Evolutionary conservation across 2,329 filamentous ascomycete genomes (phyloP).

Genomic region (Verruconis gallopava): DNA sequence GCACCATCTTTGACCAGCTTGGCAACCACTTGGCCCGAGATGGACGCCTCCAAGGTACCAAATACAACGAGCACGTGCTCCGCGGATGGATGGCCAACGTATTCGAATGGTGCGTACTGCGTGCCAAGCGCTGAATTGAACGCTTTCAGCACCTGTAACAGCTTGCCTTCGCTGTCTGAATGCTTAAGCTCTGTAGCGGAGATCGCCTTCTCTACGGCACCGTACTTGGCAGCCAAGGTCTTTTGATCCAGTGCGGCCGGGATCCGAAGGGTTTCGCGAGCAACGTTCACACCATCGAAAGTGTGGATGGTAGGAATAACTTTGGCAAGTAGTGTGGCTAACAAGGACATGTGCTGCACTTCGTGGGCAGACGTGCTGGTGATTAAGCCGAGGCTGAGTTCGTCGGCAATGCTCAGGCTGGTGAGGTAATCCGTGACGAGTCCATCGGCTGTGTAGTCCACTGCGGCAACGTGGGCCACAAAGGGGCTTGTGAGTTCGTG

Average conservation of each 20-base stretch:
- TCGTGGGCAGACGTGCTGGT: constrained; percentile 80
- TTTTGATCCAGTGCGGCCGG: constrained; percentile 67
- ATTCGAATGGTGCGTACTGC: constrained; percentile 87
- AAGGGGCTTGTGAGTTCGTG: constrained; percentile 89
- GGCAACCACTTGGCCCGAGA: constrained; percentile 67
- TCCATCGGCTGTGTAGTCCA: constrained; percentile 64
- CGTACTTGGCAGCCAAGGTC: constrained; percentile 56
- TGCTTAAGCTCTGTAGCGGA: constrained; percentile 50
- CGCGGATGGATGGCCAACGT: constrained; percentile 68
- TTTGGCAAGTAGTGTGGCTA: constrained; percentile 67
- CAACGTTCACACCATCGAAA: constrained; percentile 75
- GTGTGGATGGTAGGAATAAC: constrained; percentile 75
- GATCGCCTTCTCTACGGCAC: constrained; percentile 48
- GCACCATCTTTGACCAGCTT: constrained; percentile 59
- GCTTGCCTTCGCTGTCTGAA: constrained; percentile 57
- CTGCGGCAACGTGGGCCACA: constrained; percentile 81
- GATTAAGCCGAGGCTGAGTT: constrained; percentile 77
- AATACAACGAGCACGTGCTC: constrained; percentile 84
- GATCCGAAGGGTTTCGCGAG: constrained; percentile 68
- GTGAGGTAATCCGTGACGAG: constrained; percentile 80
- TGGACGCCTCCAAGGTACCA: constrained; percentile 77
- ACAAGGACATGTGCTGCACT: constrained; percentile 88
- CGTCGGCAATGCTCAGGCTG: constrained; percentile 70
- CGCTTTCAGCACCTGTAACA: constrained; percentile 54
- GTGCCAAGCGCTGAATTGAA: constrained; percentile 90